Evolutionary conservation across 805 yeast genomes (phyloP).

Genomic region (Nakazawaea wickerhamii): DNA sequence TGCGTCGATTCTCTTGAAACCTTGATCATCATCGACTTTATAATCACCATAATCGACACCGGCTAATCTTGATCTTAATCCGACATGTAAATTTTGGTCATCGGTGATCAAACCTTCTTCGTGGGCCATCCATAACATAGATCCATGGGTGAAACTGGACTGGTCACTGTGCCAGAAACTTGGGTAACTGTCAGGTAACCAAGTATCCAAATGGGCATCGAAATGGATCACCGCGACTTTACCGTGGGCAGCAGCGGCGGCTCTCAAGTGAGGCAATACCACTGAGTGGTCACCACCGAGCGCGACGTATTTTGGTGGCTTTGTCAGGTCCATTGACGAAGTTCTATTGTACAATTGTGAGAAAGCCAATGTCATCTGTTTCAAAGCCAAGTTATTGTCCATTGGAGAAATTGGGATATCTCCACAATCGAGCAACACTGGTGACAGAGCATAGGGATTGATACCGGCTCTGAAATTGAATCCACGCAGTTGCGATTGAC

Average conservation of each 20-base stretch:
- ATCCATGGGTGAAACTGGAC: constrained; percentile 70
- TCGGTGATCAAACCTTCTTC: constrained; percentile 60
- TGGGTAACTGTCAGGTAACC: constrained; percentile 71
- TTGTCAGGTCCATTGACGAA: constrained; percentile 18
- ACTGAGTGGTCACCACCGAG: constrained; percentile 85
- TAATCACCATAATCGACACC: constrained; percentile 58
- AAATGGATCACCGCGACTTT: constrained; percentile 71
- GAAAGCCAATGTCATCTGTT: constrained; percentile 49
- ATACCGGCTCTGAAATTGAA: constrained; percentile 54
- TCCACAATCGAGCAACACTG: constrained; percentile 48
- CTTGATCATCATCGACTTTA: constrained; percentile 60
- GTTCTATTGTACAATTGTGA: constrained; percentile 45
- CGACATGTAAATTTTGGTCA: constrained; percentile 64
- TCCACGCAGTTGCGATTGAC: constrained; percentile 66
- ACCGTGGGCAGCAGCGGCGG: constrained; percentile 56
- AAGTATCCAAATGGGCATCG: constrained; percentile 81
- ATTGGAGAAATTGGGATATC: constrained; percentile 56
- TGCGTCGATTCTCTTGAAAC: constrained; percentile 63
- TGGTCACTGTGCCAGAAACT: constrained; percentile 53
- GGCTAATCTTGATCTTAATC: constrained; percentile 66
- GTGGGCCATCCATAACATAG: constrained; percentile 79
- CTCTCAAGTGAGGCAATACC: constrained; percentile 65
- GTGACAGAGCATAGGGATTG: constrained; percentile 48
- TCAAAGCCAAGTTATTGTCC: constrained; percentile 48
- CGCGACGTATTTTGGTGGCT: constrained; percentile 60